A percentile compares a stretch with the other conserved stretches of the same genome.
These are phyloP conservation scores for Aspergillus tubingensis DNA, from an alignment of 2,329 filamentous ascomycete genomes.

Conservation along the genomic window DNA sequence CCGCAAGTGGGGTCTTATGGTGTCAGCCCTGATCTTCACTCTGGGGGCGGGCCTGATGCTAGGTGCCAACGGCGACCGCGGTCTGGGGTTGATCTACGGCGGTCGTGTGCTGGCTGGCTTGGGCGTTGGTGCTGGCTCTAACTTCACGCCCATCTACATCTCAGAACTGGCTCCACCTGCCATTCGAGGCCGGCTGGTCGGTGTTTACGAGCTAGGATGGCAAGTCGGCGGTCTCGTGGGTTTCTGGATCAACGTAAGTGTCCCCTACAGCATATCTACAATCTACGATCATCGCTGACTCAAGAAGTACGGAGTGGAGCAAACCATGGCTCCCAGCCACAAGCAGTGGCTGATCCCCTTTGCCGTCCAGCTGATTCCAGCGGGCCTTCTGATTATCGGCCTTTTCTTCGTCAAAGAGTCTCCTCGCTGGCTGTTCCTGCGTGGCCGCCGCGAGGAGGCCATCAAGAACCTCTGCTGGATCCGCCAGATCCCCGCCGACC, in stretches of 20 bases:
- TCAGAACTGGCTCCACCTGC: constrained; percentile 60
- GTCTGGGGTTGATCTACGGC: constrained; percentile 62
- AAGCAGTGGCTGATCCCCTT: constrained; percentile 48
- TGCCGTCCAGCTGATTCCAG: constrained; percentile 44
- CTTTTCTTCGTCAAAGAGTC: constrained; percentile 64
- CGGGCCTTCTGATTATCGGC: constrained; percentile 52
- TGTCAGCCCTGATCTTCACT: constrained; percentile 65
- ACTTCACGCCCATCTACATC: constrained; percentile 63
- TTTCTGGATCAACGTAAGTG: constrained; percentile 52
- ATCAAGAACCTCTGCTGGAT: constrained; percentile 54
- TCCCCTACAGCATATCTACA: constrained; percentile 17
- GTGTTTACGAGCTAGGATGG: constrained; percentile 59
- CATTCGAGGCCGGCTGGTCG: constrained; percentile 61
- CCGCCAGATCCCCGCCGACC: constrained; percentile 42
- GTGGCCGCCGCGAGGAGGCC: constrained; percentile 68
- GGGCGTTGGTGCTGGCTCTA: constrained; percentile 58
- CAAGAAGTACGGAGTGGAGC: constrained; percentile 55
- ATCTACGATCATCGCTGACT: not conserved
- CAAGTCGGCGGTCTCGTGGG: constrained; percentile 54
- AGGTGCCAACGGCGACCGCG: constrained; percentile 61
- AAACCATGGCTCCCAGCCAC: constrained; percentile 35
- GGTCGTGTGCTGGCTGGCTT: constrained; percentile 61
- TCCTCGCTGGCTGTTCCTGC: constrained; percentile 69
- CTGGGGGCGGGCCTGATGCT: constrained; percentile 73
- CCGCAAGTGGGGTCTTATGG: constrained; percentile 63